Evolutionary conservation across 2,329 filamentous ascomycete species (phyloP).

Genomic region (Penicillium sp.): DNA sequence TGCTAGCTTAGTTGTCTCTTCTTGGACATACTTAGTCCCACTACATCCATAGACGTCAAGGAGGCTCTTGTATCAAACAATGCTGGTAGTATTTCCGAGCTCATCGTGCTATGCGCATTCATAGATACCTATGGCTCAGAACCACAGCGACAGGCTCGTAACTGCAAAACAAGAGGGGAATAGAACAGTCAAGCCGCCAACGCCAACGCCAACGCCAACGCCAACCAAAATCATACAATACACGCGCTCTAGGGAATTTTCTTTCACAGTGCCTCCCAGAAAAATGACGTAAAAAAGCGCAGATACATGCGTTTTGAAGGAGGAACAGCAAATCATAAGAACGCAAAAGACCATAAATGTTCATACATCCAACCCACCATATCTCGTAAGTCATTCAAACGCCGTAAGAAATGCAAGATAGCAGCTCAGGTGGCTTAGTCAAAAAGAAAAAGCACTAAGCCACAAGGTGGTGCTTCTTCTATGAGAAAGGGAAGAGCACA

Average conservation of each 20-base stretch:
- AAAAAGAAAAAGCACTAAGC: background rate
- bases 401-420: conserved; percentile 30
- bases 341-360: conserved; percentile 25
- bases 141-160: conserved; percentile 1
- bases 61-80: background rate
- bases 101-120: conserved; percentile 1
- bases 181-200: conserved; percentile 19
- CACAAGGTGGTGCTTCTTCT: background rate
- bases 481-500: background rate
- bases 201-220: conserved; percentile 10
- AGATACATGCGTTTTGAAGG: conserved; percentile 15
- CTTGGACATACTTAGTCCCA: background rate
- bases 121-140: background rate
- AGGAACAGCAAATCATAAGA: conserved; percentile 12
- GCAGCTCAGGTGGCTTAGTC: conserved; percentile 5
- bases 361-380: conserved; percentile 33
- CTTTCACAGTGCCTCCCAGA: conserved; percentile 19
- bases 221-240: conserved; percentile 16
- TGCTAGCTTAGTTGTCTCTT: background rate
- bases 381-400: conserved; percentile 31
- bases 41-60: background rate
- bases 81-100: conserved; percentile 9
- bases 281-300: conserved; percentile 3
- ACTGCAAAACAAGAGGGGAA: conserved; percentile 22
- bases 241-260: conserved; percentile 20